Percentiles rank a stretch among this genome's conserved stretches.
These are phyloP conservation scores for Bimuria novae-zelandiae DNA, from an alignment of 2,329 filamentous ascomycete genomes.

Conservation along the genomic window DNA sequence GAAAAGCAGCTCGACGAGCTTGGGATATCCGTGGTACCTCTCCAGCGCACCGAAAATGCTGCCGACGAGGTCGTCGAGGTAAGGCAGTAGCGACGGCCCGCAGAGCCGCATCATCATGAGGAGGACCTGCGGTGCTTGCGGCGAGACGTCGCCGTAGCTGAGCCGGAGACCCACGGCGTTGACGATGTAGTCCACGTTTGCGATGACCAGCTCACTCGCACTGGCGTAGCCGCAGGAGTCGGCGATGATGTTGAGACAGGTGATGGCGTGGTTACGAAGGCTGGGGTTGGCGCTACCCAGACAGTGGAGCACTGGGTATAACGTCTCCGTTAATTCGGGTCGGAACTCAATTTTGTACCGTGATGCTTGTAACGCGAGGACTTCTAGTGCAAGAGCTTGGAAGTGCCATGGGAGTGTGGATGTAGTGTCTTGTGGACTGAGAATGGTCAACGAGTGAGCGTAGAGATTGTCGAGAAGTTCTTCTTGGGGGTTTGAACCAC, in stretches of 20 bases:
- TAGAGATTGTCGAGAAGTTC: conserved; percentile 66
- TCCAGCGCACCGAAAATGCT: conserved; percentile 94
- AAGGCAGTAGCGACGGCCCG: conserved; percentile 79
- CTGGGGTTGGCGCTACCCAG: conserved; percentile 71
- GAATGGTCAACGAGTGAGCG: conserved; percentile 65
- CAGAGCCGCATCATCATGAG: conserved; percentile 93
- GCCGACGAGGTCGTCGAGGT: conserved; percentile 86
- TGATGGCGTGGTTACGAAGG: conserved; percentile 80
- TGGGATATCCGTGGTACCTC: conserved; percentile 89
- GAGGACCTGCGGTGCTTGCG: conserved; percentile 86
- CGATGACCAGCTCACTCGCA: conserved; percentile 79
- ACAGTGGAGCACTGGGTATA: conserved; percentile 91
- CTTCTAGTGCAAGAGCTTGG: conserved; percentile 79
- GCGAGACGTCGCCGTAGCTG: conserved; percentile 89
- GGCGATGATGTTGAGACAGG: conserved; percentile 80
- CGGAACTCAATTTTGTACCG: conserved; percentile 71
- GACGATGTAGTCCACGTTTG: conserved; percentile 95
- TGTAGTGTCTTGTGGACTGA: conserved; percentile 53
- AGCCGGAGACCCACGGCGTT: conserved; percentile 88
- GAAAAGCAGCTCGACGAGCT: conserved; percentile 85
- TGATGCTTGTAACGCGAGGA: conserved; percentile 74
- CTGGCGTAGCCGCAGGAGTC: conserved; percentile 72
- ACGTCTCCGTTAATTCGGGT: conserved; percentile 82
- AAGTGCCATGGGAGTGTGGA: conserved; percentile 67
- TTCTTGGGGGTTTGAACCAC: conserved; percentile 32